Evolutionary conservation across 257 asterid species (phyloP), one percentile per base, ranked within the genome.

Genomic region (Solanum pennellii): DNA sequence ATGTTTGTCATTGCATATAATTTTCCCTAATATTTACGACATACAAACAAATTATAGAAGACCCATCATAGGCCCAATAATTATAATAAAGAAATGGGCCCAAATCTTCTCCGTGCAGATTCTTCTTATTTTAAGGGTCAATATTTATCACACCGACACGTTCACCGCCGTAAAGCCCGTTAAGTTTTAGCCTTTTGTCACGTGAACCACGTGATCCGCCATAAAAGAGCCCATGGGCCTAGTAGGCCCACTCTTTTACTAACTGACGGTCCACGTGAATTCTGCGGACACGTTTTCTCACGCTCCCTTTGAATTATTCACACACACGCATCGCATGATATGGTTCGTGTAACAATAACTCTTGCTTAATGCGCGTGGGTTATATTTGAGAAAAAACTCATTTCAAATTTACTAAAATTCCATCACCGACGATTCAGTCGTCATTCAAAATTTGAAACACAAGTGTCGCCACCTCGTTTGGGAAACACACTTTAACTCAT

Each of bases 151-250:
- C 87, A 88, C 87, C 83, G 87, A 74, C 82, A 74, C 31, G 76
- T 69, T 86, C 41, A 35, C 21, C 16, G 33, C 44, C 20, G 23
- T 56, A 52, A 68, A 73, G 84, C 31, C 83, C 75, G 39, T 45
- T 45, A 15, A 14, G 39, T 11, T 18, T 29, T 15, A 72, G 59
- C 29, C 35, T 41, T 83, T 39, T 27, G 42, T 84, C 87, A 88
- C 89, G 89, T 88, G 89, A 41, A 33, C n/a, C 79, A 83, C 89
- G 87, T 88, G 84, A 83, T 83, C 52, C 16, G 9, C 39, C 4
- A 47, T 82, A 29, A 82, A 80, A 31, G 12, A 20, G 69, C 85
- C 69, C 45, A n/a, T 49, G 69, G 68, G 68, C 68, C 84, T 16
- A 9, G 15, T 27, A 80, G 85, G 85, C 44, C 69, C 85, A 6